These are phyloP conservation scores for Byssochlamys sp. DNA, from an alignment of 2,329 filamentous ascomycete genomes.

Conservation along the genomic window DNA sequence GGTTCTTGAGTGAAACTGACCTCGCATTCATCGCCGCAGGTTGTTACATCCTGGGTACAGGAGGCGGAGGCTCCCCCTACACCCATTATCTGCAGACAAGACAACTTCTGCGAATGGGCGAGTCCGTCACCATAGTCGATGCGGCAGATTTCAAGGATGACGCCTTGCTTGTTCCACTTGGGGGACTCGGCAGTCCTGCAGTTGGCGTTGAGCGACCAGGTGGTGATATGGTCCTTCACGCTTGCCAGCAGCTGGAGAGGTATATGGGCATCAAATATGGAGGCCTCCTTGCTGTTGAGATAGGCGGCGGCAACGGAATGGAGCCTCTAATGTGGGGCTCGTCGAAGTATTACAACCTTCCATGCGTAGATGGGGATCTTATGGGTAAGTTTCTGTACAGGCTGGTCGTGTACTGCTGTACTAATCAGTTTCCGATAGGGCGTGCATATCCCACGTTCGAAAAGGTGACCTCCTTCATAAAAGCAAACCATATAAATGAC, in stretches of 20 bases:
- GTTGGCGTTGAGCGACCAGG: slow-evolving; percentile 18
- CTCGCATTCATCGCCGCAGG: slow-evolving; percentile 30
- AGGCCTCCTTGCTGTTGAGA: slow-evolving; percentile 25
- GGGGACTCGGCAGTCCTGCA: slow-evolving; percentile 33
- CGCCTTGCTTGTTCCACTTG: slow-evolving; percentile 33
- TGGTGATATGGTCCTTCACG: slow-evolving; percentile 16
- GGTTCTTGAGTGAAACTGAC: slow-evolving; percentile 29
- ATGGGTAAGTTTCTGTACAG: slow-evolving; percentile 41
- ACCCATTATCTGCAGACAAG: slow-evolving; percentile 39
- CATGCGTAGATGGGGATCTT: slow-evolving; percentile 39
- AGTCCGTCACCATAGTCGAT: slow-evolving; percentile 4
- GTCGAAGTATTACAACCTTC: slow-evolving; percentile 19
- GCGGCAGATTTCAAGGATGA: slow-evolving; percentile 22
- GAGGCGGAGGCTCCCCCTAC: slow-evolving; percentile 34
- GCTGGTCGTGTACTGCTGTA: slow-evolving; percentile 28
- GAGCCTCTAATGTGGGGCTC: slow-evolving; percentile 29
- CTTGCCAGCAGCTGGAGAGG: slow-evolving; percentile 30
- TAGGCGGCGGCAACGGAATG: slow-evolving; percentile 32
- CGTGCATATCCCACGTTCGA: slow-evolving; percentile 8
- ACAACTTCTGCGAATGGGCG: slow-evolving; percentile 23
- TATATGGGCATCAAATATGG: slow-evolving; percentile 25
- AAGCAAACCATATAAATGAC: slow-evolving; percentile 21
- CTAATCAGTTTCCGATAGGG: background rate
- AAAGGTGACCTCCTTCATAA: slow-evolving; percentile 12
- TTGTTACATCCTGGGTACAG: slow-evolving; percentile 29